Evolutionary conservation across 2,329 filamentous ascomycete species (phyloP), one percentile per base, ranked within the genome.

Genomic region (Paecilomyces niveus): DNA sequence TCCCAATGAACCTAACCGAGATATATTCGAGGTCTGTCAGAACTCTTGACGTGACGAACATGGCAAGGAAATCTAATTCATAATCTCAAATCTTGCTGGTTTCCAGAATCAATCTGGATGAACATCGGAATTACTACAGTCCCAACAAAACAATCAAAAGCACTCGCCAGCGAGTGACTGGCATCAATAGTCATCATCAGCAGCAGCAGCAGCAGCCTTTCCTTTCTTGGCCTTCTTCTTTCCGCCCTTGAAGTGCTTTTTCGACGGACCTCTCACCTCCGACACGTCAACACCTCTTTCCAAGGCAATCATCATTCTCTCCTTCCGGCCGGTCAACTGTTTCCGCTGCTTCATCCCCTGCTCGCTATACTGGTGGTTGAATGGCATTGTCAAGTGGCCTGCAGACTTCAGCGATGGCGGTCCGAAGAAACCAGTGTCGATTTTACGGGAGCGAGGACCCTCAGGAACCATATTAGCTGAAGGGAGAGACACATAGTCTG

Each of bases 391-490:
- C 39, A 95, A 63, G 67, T 89, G 88, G 1, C 85, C 89, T 0
- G 81, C 83, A 52, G 79, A 83, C 10, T 83, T 80, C 29, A 67
- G 60, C 57, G 84, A 81, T 1, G 81, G 83, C 2, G 85, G 78
- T 5, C 83, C 87, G 71, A 99, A 99, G 80, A 97, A 99, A n/a
- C 85, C 84, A 69, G 88, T 90, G 77, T 99, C 94, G 21, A 99
- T 80, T 58, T 83, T 84, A 63, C 85, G 80, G 0, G 91, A 89
- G 71, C 96, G 96, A 32, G 83, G 74, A 0, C 92, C 91, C 53
- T 84, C 80, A 3, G 82, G 80, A 4, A 83, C 66, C 56, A 10
- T 11, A 21, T 58, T 45, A 11, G 58, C 54, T 18, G 63, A 55
- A 59, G 57, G 8, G 58, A 58, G 13, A 58, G 61, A 61, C 49